Conservation (phyloP, 306 rosid genomes). For the Canavalia gladiata region DNA sequence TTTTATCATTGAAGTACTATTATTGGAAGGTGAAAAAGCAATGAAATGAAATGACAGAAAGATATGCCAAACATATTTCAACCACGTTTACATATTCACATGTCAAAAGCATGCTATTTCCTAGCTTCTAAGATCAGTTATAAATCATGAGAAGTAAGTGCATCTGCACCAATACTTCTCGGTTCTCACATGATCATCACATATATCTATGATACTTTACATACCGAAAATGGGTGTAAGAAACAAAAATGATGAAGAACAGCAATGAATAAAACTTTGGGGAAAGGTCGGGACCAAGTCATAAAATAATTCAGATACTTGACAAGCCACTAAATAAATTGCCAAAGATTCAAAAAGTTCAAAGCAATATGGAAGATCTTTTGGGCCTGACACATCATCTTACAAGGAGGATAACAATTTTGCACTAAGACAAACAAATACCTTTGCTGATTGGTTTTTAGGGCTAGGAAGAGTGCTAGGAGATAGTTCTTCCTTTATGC, state of each 20-base stretch:
- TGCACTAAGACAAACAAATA: slow-evolving; percentile 43
- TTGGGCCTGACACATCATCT: background rate
- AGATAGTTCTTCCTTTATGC: slow-evolving; percentile 82
- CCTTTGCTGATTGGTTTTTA: slow-evolving; percentile 74
- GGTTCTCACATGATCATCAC: background rate
- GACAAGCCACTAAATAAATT: slow-evolving; percentile 1
- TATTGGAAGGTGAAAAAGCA: background rate
- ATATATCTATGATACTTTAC: background rate
- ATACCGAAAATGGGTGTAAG: background rate
- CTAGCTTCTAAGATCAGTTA: background rate
- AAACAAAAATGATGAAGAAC: background rate
- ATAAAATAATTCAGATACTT: background rate
- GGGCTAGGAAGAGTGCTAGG: slow-evolving; percentile 69
- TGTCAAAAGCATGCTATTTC: background rate
- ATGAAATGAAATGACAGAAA: background rate
- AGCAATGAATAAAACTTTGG: too few species aligned
- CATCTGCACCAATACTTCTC: background rate
- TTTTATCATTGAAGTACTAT: background rate
- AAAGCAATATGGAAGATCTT: slow-evolving; percentile 15
- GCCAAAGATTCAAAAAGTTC: background rate
- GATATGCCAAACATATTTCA: background rate
- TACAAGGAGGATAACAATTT: background rate
- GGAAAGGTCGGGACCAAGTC: too few species aligned
- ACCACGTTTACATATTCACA: background rate
- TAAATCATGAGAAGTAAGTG: background rate